These are phyloP conservation scores for Sporobolomyces phaffii DNA, from an alignment of 768 basidiomycete genomes.

Conservation along the genomic window DNA sequence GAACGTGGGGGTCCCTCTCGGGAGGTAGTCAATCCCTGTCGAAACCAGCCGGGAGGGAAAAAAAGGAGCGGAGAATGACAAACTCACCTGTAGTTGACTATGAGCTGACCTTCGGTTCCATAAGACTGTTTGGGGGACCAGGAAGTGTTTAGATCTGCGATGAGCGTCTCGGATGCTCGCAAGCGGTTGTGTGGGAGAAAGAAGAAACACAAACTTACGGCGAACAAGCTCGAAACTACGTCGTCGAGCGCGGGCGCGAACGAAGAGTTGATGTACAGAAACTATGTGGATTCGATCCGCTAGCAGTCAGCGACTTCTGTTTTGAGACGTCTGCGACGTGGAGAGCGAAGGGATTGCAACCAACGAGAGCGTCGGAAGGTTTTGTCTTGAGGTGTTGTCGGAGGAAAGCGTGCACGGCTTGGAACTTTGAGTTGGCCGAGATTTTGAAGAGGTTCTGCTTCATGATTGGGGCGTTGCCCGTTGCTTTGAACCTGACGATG, in stretches of 20 bases:
- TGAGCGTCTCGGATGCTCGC: background rate
- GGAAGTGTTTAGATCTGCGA: no score
- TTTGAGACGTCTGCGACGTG: no score
- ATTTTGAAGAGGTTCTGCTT: constrained; percentile 98
- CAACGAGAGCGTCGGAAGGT: constrained; percentile 72
- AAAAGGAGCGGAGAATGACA: no score
- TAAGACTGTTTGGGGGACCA: constrained; percentile 58
- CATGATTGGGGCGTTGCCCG: constrained; percentile 97
- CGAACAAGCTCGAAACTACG: constrained; percentile 69
- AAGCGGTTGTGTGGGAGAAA: background rate
- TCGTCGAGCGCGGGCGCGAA: constrained; percentile 80
- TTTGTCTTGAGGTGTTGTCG: constrained; percentile 84
- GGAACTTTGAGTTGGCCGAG: constrained; percentile 85
- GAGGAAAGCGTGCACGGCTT: constrained; percentile 89
- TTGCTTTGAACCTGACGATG: constrained; percentile 92
- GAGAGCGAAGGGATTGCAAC: constrained; percentile 44
- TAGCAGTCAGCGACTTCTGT: background rate
- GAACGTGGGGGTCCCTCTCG: no score
- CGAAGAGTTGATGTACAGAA: constrained; percentile 62
- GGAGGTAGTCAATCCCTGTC: no score
- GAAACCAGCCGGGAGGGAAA: background rate
- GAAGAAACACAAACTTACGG: constrained; percentile 42
- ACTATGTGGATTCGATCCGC: no score
- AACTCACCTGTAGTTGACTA: constrained; percentile 77
- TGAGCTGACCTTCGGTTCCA: constrained; percentile 77